phyloP scores from a whole-genome alignment of 2,329 filamentous ascomycete genomes.

The Penicillium sp. region DNA sequence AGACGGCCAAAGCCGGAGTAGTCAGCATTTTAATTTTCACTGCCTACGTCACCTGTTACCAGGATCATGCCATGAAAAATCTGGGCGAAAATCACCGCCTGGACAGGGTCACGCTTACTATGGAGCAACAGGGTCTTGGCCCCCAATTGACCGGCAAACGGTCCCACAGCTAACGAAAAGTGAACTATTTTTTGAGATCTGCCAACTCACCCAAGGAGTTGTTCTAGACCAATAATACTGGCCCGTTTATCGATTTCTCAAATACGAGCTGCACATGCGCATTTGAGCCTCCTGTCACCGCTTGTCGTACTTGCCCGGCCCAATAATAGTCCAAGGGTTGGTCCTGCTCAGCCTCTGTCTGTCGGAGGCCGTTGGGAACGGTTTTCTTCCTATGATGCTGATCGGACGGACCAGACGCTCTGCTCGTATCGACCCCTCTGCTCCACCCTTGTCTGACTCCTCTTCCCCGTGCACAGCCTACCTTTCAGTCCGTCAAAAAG shows the following conservation, averaged over 20 bases:
- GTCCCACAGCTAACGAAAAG: not conserved
- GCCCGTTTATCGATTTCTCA: not conserved
- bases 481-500: not conserved
- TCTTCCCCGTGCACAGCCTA: conserved; percentile 2
- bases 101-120: not conserved
- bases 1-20: not conserved
- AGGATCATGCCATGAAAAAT: conserved; percentile 1
- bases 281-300: conserved; percentile 4
- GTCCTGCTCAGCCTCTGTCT: not conserved
- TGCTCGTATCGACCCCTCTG: not conserved
- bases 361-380: not conserved
- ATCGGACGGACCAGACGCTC: not conserved
- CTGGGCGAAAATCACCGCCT: not conserved
- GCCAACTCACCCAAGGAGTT: not conserved
- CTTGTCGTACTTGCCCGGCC: not conserved
- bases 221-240: not conserved
- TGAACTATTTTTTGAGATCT: not conserved
- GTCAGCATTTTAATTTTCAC: not conserved
- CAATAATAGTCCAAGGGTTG: not conserved
- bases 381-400: not conserved
- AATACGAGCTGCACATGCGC: conserved; percentile 1
- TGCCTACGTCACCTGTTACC: not conserved
- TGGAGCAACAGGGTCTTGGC: not conserved
- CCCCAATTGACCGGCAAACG: not conserved
- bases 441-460: conserved; percentile 1